Conservation (phyloP, 805 yeast genomes). For the Yarrowia sp. region DNA sequence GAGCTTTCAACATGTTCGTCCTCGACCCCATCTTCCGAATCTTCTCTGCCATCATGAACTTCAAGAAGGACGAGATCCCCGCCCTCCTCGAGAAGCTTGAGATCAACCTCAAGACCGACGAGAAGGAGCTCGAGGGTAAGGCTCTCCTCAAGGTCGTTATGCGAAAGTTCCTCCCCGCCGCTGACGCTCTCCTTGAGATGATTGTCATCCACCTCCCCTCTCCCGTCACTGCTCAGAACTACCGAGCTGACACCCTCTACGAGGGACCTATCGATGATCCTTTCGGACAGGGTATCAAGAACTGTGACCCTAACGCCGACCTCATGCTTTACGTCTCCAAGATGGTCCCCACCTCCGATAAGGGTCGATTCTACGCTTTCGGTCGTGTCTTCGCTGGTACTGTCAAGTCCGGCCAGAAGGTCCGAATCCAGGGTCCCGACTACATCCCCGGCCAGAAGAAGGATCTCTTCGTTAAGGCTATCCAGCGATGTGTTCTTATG, state of each 20-base stretch:
- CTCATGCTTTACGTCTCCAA: constrained; percentile 98
- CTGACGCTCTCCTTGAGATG: constrained; percentile 99
- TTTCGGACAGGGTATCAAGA: constrained; percentile 85
- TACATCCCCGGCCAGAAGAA: constrained; percentile 98
- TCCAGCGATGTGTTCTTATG: constrained; percentile 99
- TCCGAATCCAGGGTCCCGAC: constrained; percentile 99
- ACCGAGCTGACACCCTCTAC: constrained; percentile 98
- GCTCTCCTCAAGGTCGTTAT: constrained; percentile 96
- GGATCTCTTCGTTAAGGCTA: constrained; percentile 92
- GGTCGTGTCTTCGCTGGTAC: constrained; percentile 99
- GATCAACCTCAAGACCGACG: constrained; percentile 89
- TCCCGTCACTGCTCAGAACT: constrained; percentile 97
- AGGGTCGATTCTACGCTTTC: constrained; percentile 99
- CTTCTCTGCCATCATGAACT: constrained; percentile 96
- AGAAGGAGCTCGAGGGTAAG: constrained; percentile 98
- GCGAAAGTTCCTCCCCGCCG: constrained; percentile 99
- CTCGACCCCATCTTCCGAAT: constrained; percentile 98
- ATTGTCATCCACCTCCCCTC: constrained; percentile 97
- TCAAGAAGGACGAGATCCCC: constrained; percentile 96
- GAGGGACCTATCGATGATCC: constrained; percentile 91
- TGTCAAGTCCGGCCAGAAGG: constrained; percentile 97
- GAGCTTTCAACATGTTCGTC: constrained; percentile 99
- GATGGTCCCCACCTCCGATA: constrained; percentile 99
- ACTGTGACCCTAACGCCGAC: constrained; percentile 98
- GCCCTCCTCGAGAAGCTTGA: constrained; percentile 89